Conservation (phyloP, 2,329 filamentous ascomycete species). For the Colletotrichum euphorbiae region DNA sequence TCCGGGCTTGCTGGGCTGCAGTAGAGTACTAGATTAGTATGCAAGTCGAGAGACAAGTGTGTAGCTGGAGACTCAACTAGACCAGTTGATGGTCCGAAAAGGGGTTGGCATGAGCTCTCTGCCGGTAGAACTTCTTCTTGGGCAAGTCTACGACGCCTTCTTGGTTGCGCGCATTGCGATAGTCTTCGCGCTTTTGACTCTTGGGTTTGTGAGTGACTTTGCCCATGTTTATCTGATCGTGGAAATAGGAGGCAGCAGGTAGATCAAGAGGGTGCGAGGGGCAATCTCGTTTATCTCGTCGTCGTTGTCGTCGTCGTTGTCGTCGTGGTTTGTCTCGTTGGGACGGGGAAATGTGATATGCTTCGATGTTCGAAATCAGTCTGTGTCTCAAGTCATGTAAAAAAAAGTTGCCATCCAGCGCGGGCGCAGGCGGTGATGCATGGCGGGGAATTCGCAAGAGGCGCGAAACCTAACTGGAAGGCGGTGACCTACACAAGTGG, state of each 20-base stretch:
- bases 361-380: too few relatives aligned
- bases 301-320: not conserved
- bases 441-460: slow-evolving; percentile 17
- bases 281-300: not conserved
- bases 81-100: slow-evolving; percentile 93
- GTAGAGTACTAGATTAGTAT: not conserved
- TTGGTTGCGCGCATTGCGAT: slow-evolving; percentile 66
- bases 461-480: slow-evolving; percentile 8
- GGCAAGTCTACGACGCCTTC: slow-evolving; percentile 74
- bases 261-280: too few relatives aligned
- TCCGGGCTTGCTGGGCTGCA: slow-evolving; percentile 80
- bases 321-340: not conserved
- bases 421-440: not conserved
- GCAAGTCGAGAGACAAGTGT: not conserved
- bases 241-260: too few relatives aligned
- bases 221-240: slow-evolving; percentile 49
- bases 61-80: slow-evolving; percentile 69
- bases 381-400: not conserved
- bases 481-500: slow-evolving; percentile 31
- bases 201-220: slow-evolving; percentile 60
- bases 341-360: too few relatives aligned
- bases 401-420: slow-evolving; percentile 18
- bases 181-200: slow-evolving; percentile 74
- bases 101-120: slow-evolving; percentile 96
- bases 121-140: slow-evolving; percentile 95